Evolutionary conservation across 768 basidiomycete species (phyloP), one percentile per base, ranked within the genome.

Genomic region (Suillus subaureus): DNA sequence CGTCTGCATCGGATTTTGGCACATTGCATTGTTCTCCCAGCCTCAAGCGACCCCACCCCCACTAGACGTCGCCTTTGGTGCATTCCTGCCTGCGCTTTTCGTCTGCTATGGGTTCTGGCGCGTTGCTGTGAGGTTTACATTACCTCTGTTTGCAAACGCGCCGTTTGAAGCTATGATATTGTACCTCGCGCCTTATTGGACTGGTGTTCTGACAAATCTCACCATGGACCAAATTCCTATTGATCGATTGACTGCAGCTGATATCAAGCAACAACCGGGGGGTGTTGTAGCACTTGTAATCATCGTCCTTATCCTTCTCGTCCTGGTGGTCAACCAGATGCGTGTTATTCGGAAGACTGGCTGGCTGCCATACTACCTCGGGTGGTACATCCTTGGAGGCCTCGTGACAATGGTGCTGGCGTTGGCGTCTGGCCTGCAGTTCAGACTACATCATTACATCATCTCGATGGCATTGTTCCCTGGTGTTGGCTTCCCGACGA

Each of bases 1-100:
- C n/a, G 86, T 92, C 7, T 92, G 87, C 78, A 90, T 92, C 54
- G 91, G 93, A 2, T 95, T 86, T 74, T 96, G 94, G 93, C 93
- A 96, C 69, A 81, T 93, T 62, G 80, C 86, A 0, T 83, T 96
- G 47, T 94, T 93, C 70, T 91, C 91, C 11, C 89, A 94, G 70
- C 90, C 90, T 7, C 84, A 79, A 55, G 82, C 80, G 1, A 82
- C 81, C 7, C 90, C 91, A 42, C 93, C 94, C 6, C 83, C 84
- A 33, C 76, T 95, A 64, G 86, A 90, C 63, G 79, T 81, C n/a
- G 91, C 87, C 7, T 94, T 96, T 68, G 85, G 84, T 37, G 84
- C 85, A 6, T 96, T 96, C 78, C 81, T 96, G 11, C 93, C 94
- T 0, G 76, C 85, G 0, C 80, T 96, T 26, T 95, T 94, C 70